Percentiles rank a stretch among this genome's conserved stretches.
These are phyloP conservation scores for Stephania yunnanensis DNA, from an alignment of 164 flowering plant genomes.

Conservation along the genomic window DNA sequence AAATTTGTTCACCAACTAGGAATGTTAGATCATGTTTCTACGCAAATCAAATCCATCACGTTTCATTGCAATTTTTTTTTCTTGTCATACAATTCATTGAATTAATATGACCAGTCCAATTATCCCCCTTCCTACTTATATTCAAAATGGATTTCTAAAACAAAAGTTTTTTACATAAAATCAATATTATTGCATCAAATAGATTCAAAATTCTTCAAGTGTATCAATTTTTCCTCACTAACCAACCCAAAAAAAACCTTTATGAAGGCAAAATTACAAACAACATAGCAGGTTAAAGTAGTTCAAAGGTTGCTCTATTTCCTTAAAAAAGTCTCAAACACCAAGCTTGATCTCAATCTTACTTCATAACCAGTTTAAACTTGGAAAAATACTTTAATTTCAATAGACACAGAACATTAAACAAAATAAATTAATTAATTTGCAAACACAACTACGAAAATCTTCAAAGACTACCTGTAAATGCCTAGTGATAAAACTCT, in stretches of 20 bases:
- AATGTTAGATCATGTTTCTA: conserved; percentile 6
- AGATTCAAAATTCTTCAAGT: not conserved
- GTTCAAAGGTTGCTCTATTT: not conserved
- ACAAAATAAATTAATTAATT: not conserved
- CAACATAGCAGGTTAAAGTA: not conserved
- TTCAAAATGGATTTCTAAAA: not conserved
- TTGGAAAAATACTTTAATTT: not conserved
- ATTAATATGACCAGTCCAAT: not conserved
- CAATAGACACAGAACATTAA: not conserved
- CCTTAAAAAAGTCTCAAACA: not conserved
- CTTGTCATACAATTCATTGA: not conserved
- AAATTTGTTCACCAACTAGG: conserved; percentile 12
- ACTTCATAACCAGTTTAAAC: not conserved
- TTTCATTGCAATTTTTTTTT: not conserved
- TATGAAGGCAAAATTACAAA: not conserved
- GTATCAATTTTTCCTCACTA: not conserved
- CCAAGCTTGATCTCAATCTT: not conserved
- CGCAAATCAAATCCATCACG: not conserved
- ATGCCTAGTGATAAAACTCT: no score
- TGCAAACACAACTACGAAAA: not conserved
- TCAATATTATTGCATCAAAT: no score
- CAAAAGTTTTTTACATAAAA: no score
- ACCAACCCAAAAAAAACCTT: not conserved
- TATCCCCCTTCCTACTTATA: not conserved
- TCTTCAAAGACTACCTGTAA: no score